Percentiles rank a stretch among this genome's conserved stretches.
Conservation (phyloP, 2,329 filamentous ascomycete genomes). For the Pestalotiopsis sp. region DNA sequence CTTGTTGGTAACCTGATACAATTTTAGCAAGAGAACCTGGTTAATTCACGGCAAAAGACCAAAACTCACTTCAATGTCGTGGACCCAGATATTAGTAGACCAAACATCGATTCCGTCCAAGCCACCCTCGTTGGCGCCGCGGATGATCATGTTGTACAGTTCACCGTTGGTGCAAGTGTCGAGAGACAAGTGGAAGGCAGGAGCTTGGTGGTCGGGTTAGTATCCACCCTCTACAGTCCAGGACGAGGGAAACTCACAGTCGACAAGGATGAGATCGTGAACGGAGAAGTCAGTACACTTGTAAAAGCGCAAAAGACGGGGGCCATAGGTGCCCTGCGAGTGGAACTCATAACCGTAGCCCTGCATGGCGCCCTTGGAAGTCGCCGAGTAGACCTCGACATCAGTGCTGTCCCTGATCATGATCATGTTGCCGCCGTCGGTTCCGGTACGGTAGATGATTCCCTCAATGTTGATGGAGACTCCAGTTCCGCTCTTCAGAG, state of each 20-base stretch:
- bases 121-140: slow-evolving; percentile 47
- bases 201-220: slow-evolving; percentile 5
- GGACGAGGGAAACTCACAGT: slow-evolving; percentile 32
- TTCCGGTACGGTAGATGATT: slow-evolving; percentile 19
- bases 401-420: slow-evolving; percentile 32
- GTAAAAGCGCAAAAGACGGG: slow-evolving; percentile 45
- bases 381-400: slow-evolving; percentile 47
- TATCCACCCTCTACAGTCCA: too few species aligned
- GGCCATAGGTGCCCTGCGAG: slow-evolving; percentile 33
- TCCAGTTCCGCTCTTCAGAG: slow-evolving; percentile 16
- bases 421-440: slow-evolving; percentile 22
- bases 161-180: slow-evolving; percentile 50
- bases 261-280: slow-evolving; percentile 49
- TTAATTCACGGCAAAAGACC: too few species aligned
- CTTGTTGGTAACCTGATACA: slow-evolving; percentile 53
- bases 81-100: slow-evolving; percentile 56
- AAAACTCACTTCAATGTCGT: slow-evolving; percentile 46
- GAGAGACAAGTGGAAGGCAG: slow-evolving; percentile 46
- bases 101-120: slow-evolving; percentile 60
- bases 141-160: slow-evolving; percentile 52
- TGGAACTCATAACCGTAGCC: slow-evolving; percentile 51
- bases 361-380: slow-evolving; percentile 48
- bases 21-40: too few species aligned
- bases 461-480: slow-evolving; percentile 43
- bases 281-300: slow-evolving; percentile 47